phyloP scores from a whole-genome alignment of 495 filamentous ascomycete species.

The Annulohypoxylon stygium region DNA sequence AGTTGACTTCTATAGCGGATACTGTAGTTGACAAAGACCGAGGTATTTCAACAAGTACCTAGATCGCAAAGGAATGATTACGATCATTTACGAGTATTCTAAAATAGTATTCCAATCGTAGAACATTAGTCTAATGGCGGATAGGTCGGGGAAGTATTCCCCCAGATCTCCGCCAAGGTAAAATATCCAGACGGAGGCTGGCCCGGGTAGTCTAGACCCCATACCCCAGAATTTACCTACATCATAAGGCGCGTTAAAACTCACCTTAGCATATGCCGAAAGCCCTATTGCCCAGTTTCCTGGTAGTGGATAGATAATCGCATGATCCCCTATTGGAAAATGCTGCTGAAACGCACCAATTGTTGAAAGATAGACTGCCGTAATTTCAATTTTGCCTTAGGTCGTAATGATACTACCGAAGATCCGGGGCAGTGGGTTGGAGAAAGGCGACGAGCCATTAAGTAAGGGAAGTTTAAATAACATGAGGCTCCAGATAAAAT shows the following conservation, averaged over 20 bases:
- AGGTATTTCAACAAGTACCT: not conserved
- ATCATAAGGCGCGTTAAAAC: not conserved
- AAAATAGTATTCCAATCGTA: not conserved
- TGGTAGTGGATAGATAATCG: constrained; percentile 23
- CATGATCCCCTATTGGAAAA: constrained; percentile 14
- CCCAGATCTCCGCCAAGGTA: constrained; percentile 27
- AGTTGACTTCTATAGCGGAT: not conserved
- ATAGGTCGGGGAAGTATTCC: constrained; percentile 5
- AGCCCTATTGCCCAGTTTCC: constrained; percentile 21
- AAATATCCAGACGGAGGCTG: constrained; percentile 27
- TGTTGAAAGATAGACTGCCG: constrained; percentile 8
- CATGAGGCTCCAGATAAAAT: not conserved
- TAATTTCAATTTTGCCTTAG: constrained; percentile 4
- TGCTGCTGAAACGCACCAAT: constrained; percentile 2
- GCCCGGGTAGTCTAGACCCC: constrained; percentile 3
- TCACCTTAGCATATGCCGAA: constrained; percentile 14
- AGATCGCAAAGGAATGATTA: not conserved
- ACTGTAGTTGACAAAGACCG: not conserved
- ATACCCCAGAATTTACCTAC: constrained; percentile 13
- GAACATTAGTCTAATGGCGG: constrained; percentile 8
- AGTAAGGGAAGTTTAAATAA: constrained; percentile 17
- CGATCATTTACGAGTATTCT: constrained; percentile 18
- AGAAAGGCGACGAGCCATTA: not conserved
- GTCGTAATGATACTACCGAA: constrained; percentile 20
- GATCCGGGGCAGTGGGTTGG: constrained; percentile 7